Percentiles rank a stretch among this genome's conserved stretches.
phyloP scores from a whole-genome alignment of 306 rosid species.

The Trifolium repens region DNA sequence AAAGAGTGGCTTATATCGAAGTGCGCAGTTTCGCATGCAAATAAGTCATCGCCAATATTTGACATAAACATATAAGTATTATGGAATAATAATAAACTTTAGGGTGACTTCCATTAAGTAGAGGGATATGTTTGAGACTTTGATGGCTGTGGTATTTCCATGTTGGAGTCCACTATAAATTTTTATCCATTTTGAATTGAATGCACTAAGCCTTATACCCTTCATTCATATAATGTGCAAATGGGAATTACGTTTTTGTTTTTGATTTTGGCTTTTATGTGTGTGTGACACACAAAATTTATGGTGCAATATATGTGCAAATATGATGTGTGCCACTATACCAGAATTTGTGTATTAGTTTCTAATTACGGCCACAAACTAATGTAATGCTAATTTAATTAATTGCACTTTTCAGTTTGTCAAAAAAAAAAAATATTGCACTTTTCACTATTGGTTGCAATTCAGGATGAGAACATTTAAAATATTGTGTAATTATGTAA shows the following conservation, averaged over 20 bases:
- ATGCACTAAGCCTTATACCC: neutral
- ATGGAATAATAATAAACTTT: constrained; percentile 1
- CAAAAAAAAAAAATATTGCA: too few species aligned
- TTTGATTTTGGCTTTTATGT: constrained; percentile 16
- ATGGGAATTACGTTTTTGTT: constrained; percentile 15
- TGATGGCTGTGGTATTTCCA: constrained; percentile 44
- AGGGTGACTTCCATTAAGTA: constrained; percentile 35
- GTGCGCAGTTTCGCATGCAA: constrained; percentile 46
- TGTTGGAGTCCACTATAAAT: constrained; percentile 53
- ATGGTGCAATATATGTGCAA: constrained; percentile 41
- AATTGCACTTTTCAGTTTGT: neutral
- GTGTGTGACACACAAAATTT: constrained; percentile 2
- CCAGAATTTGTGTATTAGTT: constrained; percentile 17
- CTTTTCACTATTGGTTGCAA: too few species aligned
- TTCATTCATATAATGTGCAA: neutral
- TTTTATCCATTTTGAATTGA: constrained; percentile 28
- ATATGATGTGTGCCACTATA: constrained; percentile 66
- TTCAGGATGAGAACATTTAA: too few species aligned
- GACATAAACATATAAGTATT: neutral
- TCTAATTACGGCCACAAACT: neutral
- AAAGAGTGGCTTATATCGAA: constrained; percentile 24
- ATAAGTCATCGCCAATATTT: constrained; percentile 34
- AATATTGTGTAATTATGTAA: too few species aligned
- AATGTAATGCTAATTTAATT: neutral
- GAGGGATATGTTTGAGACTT: constrained; percentile 19